Evolutionary conservation across 2,329 filamentous ascomycete species (phyloP), one percentile per base, ranked within the genome.

Genomic region (Colletotrichum kahawae): DNA sequence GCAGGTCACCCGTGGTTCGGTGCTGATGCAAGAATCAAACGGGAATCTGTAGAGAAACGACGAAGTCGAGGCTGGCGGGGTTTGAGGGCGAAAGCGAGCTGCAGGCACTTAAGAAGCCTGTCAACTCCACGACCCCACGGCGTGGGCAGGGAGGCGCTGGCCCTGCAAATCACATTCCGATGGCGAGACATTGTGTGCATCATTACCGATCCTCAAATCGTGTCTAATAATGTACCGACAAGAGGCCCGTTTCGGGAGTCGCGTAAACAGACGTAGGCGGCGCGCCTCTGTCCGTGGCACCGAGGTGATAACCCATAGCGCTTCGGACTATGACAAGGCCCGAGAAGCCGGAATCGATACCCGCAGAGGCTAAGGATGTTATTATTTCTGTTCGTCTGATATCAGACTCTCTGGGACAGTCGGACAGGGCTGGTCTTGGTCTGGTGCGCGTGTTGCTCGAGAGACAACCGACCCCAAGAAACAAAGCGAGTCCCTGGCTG

Each of bases 31-130:
- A 67, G 29, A 33, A 57, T 67, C 62, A 33, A 27, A 67, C 62
- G 29, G 29, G 21, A 21, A 51, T 60, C 36, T 60, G 54, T 34
- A 60, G 64, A 59, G n/a, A 31, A 36, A n/a, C 16, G 64, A 34
- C 24, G n/a, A 27, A 56, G 12, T 56, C n/a, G 12, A 34, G 38
- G 56, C 57, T 33, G 56, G 60, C 43, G 36, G 36, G 29, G 43
- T 51, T 51, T n/a, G 60, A 60, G 24, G 27, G 54, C 60, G 51
- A 74, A 65, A 74, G 71, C 67, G 60, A 67, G 67, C 71, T 74
- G 71, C 71, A 74, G 38, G 36, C 60, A 71, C 67, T 74, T 74
- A 65, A 36, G n/a, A 43, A 56, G 68, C 54, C 71, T 71, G 71
- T 54, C 36, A 24, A 33, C 51, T 57, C 59, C 71, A 31, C 48